Base-by-base conservation (phyloP, 148 eudicot species). In the Camellia lanceoleosa region DNA sequence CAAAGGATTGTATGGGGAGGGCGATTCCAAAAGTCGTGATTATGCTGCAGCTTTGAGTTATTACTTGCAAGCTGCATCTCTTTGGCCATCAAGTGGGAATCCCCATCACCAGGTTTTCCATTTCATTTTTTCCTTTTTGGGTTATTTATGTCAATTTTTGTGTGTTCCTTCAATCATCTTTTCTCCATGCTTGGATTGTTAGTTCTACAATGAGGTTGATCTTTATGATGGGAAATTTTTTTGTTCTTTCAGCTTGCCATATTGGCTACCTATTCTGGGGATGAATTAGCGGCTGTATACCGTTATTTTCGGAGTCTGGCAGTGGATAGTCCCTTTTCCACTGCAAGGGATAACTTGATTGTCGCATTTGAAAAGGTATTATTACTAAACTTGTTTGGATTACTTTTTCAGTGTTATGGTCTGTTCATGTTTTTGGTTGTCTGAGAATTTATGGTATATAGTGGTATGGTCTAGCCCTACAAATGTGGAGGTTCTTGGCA, bases 291-390 rank as follows among this genome's bases (percentile, higher is more conserved):
- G 75, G 90, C 87, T 73, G 85, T 89, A 20, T 89, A 89, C 85
- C 89, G 90, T 62, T 88, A 89, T 80, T 88, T 88, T 78, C 87
- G 92, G 83, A 89, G 92, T 76, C 86, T 89, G 71, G 92, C 92
- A 55, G 88, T 87, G 6, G 92, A 89, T 55, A 67, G 84, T 60
- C 85, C 92, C 19, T 89, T 88, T 76, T 76, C 87, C 64, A 89
- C 90, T 73, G 92, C 92, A 38, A 89, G 84, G 86, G 92, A 89
- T 82, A 89, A 89, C 84, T 73, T 89, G 84, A 72, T 85, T 78
- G 81, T 82, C 52, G 86, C 88, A 11, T 89, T 89, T 88, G 90
- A 89, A 56, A 89, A 89, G 92, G 92, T 89, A 85, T 52, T 30
- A 5, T 51, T 16, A 10, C 63, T 61, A 62, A 19, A 65, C 43